Base-by-base conservation (phyloP, 306 rosid genomes). In the Senna siamea region DNA sequence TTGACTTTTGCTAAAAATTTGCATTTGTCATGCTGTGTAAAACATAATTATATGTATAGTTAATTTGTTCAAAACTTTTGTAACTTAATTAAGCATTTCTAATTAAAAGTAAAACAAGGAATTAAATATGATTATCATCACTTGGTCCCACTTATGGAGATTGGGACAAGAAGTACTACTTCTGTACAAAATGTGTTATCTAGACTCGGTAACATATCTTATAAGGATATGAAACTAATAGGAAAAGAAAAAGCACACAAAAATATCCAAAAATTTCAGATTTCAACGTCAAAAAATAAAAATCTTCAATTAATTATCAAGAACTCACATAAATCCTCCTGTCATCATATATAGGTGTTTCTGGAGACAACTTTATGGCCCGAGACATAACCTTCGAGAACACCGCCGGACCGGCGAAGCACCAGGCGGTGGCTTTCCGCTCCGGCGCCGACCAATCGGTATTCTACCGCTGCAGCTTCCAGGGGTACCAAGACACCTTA, bases 361-460 rank as follows among this genome's bases (percentile, higher is more conserved):
- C 86, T 12, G 98, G 97, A 0, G 89, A 82, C 1, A 87, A 84
- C 18, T 93, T 93, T 88, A 83, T 89, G 6, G 97, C 97, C 2
- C 77, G 74, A 28, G 96, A 87, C 75, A 93, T 93, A 17, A 87
- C 93, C 58, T 90, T 93, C 34, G 92, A 87, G 78, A 93, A 93
- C 90, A 89, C 86, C 0, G 98, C 97, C 9, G 98, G 97, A 6
- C 96, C 98, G 0, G 70, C 77, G 51, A 86, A 83, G 1, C 81
- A 87, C 63, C 97, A 93, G 51, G 97, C 96, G 12, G 98, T 93
- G 38, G 94, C 94, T 3, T 78, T 91, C 59, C 88, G 96, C 0
- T 85, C 91, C 8, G 82, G 88, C 40, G 34, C 88, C 53, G 96
- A 93, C 64, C 85, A 62, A 74, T 93, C 96, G 0, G 76, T 91